A percentile compares a stretch with the other conserved stretches of the same genome.
These are phyloP conservation scores for Xylariaceae sp. DNA, from an alignment of 2,329 filamentous ascomycete species.

Conservation along the genomic window DNA sequence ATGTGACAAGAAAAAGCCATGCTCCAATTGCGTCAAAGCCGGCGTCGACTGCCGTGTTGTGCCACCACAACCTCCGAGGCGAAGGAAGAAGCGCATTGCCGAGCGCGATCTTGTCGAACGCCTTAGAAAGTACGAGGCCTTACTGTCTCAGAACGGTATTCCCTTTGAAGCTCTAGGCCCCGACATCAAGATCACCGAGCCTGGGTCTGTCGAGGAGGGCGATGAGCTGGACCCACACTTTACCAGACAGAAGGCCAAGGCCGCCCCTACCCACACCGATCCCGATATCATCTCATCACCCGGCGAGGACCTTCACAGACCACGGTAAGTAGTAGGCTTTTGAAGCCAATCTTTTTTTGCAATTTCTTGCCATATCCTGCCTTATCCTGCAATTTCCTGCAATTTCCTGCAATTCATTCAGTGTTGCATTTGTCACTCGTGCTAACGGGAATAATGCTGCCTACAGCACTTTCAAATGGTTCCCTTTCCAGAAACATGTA, in stretches of 20 bases:
- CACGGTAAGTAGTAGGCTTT: slow-evolving; percentile 23
- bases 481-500: slow-evolving; percentile 50
- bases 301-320: slow-evolving; percentile 28
- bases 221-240: slow-evolving; percentile 53
- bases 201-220: slow-evolving; percentile 43
- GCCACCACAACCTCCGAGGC: slow-evolving; percentile 50
- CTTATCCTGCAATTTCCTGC: no score
- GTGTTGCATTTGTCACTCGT: neutral
- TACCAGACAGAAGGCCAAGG: slow-evolving; percentile 43
- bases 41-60: slow-evolving; percentile 56
- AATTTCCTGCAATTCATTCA: no score
- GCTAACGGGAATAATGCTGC: slow-evolving; percentile 13
- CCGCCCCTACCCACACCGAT: slow-evolving; percentile 44
- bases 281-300: slow-evolving; percentile 30
- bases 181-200: slow-evolving; percentile 39
- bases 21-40: slow-evolving; percentile 61
- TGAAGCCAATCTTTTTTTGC: neutral
- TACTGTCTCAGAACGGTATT: slow-evolving; percentile 61
- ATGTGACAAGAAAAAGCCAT: slow-evolving; percentile 68
- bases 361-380: neutral
- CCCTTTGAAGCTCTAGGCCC: slow-evolving; percentile 61
- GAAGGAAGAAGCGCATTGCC: slow-evolving; percentile 58
- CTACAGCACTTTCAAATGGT: slow-evolving; percentile 41
- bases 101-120: slow-evolving; percentile 66
- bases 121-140: slow-evolving; percentile 61